These are phyloP conservation scores for Alternaria brassicae DNA, from an alignment of 2,329 filamentous ascomycete species.

Conservation along the genomic window DNA sequence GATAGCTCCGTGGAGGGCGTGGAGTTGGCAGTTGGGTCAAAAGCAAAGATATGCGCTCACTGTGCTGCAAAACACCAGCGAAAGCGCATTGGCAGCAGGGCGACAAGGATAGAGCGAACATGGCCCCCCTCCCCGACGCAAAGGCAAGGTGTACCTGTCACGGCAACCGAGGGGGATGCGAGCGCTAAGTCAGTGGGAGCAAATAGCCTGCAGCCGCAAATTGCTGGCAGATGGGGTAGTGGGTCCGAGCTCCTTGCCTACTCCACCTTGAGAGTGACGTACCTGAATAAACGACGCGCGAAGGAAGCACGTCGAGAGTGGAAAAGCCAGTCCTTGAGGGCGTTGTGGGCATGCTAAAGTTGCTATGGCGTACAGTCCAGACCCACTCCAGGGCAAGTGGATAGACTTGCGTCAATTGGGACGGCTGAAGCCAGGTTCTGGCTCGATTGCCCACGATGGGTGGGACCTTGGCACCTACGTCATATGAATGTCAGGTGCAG, in stretches of 20 bases:
- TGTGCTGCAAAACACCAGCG: neutral
- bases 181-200: constrained; percentile 14
- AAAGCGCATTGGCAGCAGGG: constrained; percentile 6
- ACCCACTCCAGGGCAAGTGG: constrained; percentile 20
- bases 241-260: constrained; percentile 16
- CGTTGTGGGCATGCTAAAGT: constrained; percentile 15
- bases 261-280: constrained; percentile 24
- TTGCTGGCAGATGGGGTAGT: constrained; percentile 7
- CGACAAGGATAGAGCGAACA: constrained; percentile 10
- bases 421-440: constrained; percentile 30
- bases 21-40: neutral
- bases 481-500: constrained; percentile 41
- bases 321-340: constrained; percentile 8
- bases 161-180: constrained; percentile 12
- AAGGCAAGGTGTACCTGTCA: constrained; percentile 13
- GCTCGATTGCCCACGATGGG: constrained; percentile 15
- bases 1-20: constrained; percentile 5
- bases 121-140: neutral
- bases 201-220: constrained; percentile 12
- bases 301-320: constrained; percentile 9
- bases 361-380: constrained; percentile 23
- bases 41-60: constrained; percentile 10
- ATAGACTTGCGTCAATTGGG: constrained; percentile 23
- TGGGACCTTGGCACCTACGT: constrained; percentile 35
- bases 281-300: constrained; percentile 13